phyloP scores from a whole-genome alignment of 805 yeast genomes.

The Teunomyces gatunensis region DNA sequence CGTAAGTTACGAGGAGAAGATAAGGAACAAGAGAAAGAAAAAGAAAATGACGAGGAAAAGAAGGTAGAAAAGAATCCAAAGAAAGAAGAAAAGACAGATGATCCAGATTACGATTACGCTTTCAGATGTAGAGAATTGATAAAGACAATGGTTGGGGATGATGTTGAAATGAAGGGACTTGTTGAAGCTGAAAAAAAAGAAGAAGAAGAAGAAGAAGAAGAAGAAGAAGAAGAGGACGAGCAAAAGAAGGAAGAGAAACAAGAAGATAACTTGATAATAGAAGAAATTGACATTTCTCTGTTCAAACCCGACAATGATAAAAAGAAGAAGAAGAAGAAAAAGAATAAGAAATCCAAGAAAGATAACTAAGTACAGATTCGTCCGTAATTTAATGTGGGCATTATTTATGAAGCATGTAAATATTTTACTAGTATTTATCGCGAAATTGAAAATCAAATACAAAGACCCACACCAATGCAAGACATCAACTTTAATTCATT shows the following conservation, averaged over 20 bases:
- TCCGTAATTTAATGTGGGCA: too few relatives aligned
- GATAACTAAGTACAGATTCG: neutral
- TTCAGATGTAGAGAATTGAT: slow-evolving; percentile 39
- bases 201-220: slow-evolving; percentile 10
- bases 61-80: slow-evolving; percentile 12
- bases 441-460: neutral
- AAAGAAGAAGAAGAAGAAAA: slow-evolving; percentile 8
- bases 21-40: slow-evolving; percentile 13
- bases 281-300: slow-evolving; percentile 8
- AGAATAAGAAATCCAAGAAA: slow-evolving; percentile 2
- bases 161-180: slow-evolving; percentile 29
- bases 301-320: slow-evolving; percentile 5
- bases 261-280: slow-evolving; percentile 9
- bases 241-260: slow-evolving; percentile 11
- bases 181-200: slow-evolving; percentile 8
- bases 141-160: slow-evolving; percentile 33
- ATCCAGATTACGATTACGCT: slow-evolving; percentile 39
- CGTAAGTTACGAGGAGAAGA: slow-evolving; percentile 21
- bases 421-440: neutral
- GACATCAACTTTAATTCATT: slow-evolving; percentile 28
- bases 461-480: slow-evolving; percentile 13
- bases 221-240: slow-evolving; percentile 7
- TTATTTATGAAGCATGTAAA: neutral
- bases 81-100: slow-evolving; percentile 9
- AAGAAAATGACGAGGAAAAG: slow-evolving; percentile 10